These are phyloP conservation scores for Microcera coccophila DNA, from an alignment of 2,329 filamentous ascomycete genomes.

Conservation along the genomic window DNA sequence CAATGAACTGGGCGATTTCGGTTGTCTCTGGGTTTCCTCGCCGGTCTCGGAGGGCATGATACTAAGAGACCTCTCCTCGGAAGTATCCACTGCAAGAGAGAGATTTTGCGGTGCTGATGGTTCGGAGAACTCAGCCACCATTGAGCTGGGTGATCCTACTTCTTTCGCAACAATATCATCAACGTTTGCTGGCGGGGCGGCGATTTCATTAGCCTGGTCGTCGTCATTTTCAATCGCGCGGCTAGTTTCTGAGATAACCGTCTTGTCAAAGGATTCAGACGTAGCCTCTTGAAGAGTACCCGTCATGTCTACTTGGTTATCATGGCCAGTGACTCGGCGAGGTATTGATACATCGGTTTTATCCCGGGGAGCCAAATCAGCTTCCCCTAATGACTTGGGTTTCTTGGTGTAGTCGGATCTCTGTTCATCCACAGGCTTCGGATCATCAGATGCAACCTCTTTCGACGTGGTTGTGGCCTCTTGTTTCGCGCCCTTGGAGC, in stretches of 20 bases:
- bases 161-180: neutral
- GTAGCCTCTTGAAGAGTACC: neutral
- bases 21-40: slow-evolving; percentile 1
- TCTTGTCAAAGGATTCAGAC: neutral
- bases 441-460: neutral
- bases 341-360: neutral
- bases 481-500: slow-evolving; percentile 3
- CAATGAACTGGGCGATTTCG: slow-evolving; percentile 6
- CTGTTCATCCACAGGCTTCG: neutral
- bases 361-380: neutral
- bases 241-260: neutral
- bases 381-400: neutral
- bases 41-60: neutral
- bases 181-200: neutral
- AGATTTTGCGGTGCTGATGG: neutral
- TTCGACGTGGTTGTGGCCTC: slow-evolving; percentile 1
- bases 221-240: neutral
- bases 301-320: neutral
- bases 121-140: neutral
- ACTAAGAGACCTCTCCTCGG: neutral
- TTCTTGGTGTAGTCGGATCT: neutral
- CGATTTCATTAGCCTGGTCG: neutral
- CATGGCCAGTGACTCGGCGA: neutral
- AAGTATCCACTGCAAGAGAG: neutral
- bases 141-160: neutral